Percentiles rank a stretch among this genome's conserved stretches.
Conservation (phyloP, 1,284 basidiomycete genomes). For the Pseudozyma sp. region DNA sequence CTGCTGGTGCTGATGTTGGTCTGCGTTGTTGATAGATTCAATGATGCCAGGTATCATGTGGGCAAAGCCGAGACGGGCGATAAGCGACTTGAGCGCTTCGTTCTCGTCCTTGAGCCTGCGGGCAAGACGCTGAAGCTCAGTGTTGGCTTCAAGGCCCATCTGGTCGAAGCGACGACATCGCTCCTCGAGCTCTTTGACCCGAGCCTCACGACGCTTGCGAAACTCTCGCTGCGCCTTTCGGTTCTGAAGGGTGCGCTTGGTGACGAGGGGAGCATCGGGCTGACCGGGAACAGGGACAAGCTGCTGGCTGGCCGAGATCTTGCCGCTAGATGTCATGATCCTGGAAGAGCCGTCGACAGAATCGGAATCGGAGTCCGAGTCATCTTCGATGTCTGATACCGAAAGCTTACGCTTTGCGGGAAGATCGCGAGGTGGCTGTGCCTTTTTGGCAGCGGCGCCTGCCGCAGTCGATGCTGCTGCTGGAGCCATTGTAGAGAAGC, state of each 20-base stretch:
- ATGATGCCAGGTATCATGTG: slow-evolving; percentile 53
- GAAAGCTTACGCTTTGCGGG: slow-evolving; percentile 36
- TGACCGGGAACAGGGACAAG: slow-evolving; percentile 51
- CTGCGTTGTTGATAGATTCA: slow-evolving; percentile 38
- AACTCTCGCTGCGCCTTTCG: slow-evolving; percentile 64
- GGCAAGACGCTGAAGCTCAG: slow-evolving; percentile 59
- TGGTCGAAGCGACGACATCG: slow-evolving; percentile 62
- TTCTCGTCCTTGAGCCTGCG: slow-evolving; percentile 62
- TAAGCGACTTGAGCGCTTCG: slow-evolving; percentile 58
- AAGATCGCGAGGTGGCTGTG: slow-evolving; percentile 11
- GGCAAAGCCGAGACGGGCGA: slow-evolving; percentile 59
- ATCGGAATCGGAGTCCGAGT: slow-evolving; percentile 30
- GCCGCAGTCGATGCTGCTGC: slow-evolving; percentile 3
- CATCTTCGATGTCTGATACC: slow-evolving; percentile 18
- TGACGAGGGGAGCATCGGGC: slow-evolving; percentile 53
- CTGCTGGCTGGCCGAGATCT: slow-evolving; percentile 45
- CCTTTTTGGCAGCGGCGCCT: slow-evolving; percentile 17
- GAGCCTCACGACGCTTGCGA: slow-evolving; percentile 62
- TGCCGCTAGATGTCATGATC: slow-evolving; percentile 28
- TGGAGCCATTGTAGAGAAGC: background rate
- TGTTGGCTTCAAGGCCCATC: slow-evolving; percentile 64
- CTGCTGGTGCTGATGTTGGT: slow-evolving; percentile 6
- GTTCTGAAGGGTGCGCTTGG: slow-evolving; percentile 63
- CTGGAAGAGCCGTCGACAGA: slow-evolving; percentile 20
- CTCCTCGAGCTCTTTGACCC: slow-evolving; percentile 62